These are phyloP conservation scores for Fraxinus cuspidata DNA, from an alignment of 257 asterid genomes.

Conservation along the genomic window DNA sequence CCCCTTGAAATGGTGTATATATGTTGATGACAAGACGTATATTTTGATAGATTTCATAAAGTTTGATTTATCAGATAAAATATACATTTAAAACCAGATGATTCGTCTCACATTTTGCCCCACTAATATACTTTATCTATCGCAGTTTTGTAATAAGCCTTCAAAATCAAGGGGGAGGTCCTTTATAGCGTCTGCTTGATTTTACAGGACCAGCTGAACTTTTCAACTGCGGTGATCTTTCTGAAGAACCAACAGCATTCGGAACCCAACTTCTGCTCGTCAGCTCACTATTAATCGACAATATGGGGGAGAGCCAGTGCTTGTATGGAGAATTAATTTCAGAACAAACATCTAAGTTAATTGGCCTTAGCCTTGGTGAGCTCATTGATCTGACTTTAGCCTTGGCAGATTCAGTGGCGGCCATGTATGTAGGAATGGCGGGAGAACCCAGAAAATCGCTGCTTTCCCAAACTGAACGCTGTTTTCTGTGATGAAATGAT, in stretches of 20 bases:
- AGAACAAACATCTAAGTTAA: slow-evolving; percentile 66
- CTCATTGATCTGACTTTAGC: no score
- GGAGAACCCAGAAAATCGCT: slow-evolving; percentile 52
- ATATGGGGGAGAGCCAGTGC: slow-evolving; percentile 76
- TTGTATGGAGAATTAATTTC: slow-evolving; percentile 79
- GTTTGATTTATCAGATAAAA: background rate
- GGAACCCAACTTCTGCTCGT: slow-evolving; percentile 65
- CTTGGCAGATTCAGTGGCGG: no score
- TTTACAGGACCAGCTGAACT: slow-evolving; percentile 58
- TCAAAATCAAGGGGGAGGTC: slow-evolving; percentile 41
- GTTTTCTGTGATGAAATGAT: slow-evolving; percentile 68
- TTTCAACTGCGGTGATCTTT: slow-evolving; percentile 68
- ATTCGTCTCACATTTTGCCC: slow-evolving; percentile 26
- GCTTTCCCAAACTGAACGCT: slow-evolving; percentile 62
- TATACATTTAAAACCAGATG: slow-evolving; percentile 13
- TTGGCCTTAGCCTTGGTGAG: slow-evolving; percentile 35
- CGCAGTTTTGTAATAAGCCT: slow-evolving; percentile 33
- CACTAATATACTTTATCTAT: slow-evolving; percentile 23
- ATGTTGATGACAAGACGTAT: no score
- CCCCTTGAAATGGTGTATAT: no score
- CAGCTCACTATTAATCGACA: slow-evolving; percentile 79
- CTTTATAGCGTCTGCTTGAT: slow-evolving; percentile 45
- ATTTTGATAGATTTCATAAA: no score
- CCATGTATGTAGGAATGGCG: slow-evolving; percentile 67
- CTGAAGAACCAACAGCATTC: slow-evolving; percentile 44